Base-by-base conservation (phyloP, 108 stramenopile genomes). In the Poteriospumella lacustris region DNA sequence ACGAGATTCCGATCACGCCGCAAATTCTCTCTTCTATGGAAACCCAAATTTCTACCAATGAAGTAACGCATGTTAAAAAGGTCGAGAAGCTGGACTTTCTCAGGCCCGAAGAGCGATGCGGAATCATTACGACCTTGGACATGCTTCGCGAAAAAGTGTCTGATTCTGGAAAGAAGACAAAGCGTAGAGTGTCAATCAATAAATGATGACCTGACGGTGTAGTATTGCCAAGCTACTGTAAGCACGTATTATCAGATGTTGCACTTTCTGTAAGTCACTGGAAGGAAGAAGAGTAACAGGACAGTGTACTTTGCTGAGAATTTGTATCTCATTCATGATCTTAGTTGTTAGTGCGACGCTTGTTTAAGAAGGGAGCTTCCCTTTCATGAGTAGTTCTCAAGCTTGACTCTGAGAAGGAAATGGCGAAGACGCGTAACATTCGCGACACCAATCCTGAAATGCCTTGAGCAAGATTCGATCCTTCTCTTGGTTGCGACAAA, bases 381-480 rank as follows among this genome's bases (percentile, higher is more conserved):
- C 47, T 52, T 52, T 52, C 47, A 52, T 52, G 47, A 52, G 47
- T 52, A 52, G 47, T 52, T 52, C 47, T 52, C 47, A 52, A 52
- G 47, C 47, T 52, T 52, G 47, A 52, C 47, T 52, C 47, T 52
- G 47, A 52, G 47, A 52, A 52, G 47, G 47, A 52, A 52, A 52
- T 52, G 47, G 47, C 47, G 60, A 64, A 31, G 60, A 64, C 31
- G 31, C 15, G 29, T 31, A 64, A 64, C 31, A 31, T 33, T 73
- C 70, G 15, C 41, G 12, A 39, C 36, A 73, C 70, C 70, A 73
- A 29, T 42, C 15, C 31, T 73, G 15, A 73, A 73, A 73, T 73
- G 70, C 70, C 31, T 73, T 44, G 15, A 73, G 26, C 28, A 56
- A 44, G 43, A 56, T 56, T 52, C 29, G 15, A 52, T 42, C 41